Evolutionary conservation across 352 stramenopile species (phyloP), one percentile per base, ranked within the genome.

Genomic region (Globisporangium apiculatum): DNA sequence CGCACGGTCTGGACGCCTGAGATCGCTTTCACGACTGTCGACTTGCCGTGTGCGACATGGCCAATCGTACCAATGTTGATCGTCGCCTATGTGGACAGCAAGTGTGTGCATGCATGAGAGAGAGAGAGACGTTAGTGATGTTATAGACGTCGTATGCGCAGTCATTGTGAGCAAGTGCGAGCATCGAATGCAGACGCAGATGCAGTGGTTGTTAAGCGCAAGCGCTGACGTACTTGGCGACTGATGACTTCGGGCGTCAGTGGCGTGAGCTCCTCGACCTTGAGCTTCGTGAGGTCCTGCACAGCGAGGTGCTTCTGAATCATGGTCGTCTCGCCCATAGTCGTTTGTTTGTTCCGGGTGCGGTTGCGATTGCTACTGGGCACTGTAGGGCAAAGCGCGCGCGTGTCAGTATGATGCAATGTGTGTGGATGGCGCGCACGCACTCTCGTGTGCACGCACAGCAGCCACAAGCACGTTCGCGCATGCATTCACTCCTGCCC

Each of bases 31-130:
- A 99, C 97, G 52, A 99, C 97, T 46, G 98, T 99, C 53, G 87
- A 97, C 73, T 99, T 99, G 62, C 98, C 97, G 84, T 99, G 98
- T 10, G 98, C 98, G 60, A 99, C 97, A 72, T 99, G 98, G 48
- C 97, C 98, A 73, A 99, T 99, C 35, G 98, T 99, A 58, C 97
- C 89, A 65, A 99, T 98, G 80, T 99, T 99, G 72, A 99, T 99
- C 43, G 97, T 99, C 11, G 98, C 97, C 80, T 99, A 12, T 48
- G 24, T 18, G 12, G 42, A 10, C 17, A n/a, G n/a, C 37, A 9
- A 43, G n/a, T 12, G 9, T 48, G 42, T 37, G 15, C 11, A 42
- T 51, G 37, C 7, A 2, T 42, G 10, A 18, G 14, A 35, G 12
- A 38, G 10, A 61, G 24, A 40, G 24, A 51, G 24, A 40, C n/a